Percentiles rank a stretch among this genome's conserved stretches.
phyloP scores from a whole-genome alignment of 805 yeast species.

The Kazachstania africana region DNA sequence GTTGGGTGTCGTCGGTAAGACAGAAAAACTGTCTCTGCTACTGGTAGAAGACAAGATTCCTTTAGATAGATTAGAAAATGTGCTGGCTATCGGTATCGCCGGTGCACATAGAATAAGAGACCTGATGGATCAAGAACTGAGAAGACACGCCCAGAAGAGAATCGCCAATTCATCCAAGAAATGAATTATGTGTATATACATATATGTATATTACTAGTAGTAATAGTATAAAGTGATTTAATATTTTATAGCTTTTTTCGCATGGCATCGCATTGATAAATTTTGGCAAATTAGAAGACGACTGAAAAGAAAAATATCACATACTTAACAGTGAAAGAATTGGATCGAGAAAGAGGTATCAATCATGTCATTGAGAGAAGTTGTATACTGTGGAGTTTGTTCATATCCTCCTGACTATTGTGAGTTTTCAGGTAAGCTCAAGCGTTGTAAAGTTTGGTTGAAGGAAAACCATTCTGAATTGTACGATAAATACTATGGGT shows the following conservation, averaged over 20 bases:
- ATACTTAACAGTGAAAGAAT: too few species aligned
- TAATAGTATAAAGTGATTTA: too few species aligned
- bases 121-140: constrained; percentile 74
- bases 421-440: constrained; percentile 75
- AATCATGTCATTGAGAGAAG: constrained; percentile 25
- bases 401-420: constrained; percentile 84
- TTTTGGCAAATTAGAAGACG: too few species aligned
- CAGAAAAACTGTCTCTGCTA: constrained; percentile 66
- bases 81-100: constrained; percentile 71
- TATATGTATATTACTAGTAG: neutral
- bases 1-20: constrained; percentile 71
- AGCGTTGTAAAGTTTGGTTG: constrained; percentile 79
- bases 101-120: constrained; percentile 79
- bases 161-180: constrained; percentile 29
- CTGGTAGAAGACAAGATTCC: constrained; percentile 78
- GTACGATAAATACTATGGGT: constrained; percentile 45
- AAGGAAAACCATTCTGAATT: constrained; percentile 44
- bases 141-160: constrained; percentile 58
- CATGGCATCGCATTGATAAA: too few species aligned
- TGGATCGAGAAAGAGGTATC: too few species aligned
- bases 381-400: constrained; percentile 68
- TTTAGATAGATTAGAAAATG: constrained; percentile 62
- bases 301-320: too few species aligned
- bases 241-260: too few species aligned
- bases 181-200: constrained; percentile 1